Evolutionary conservation across 2,329 filamentous ascomycete species (phyloP).

Genomic region (Balansia obtecta): DNA sequence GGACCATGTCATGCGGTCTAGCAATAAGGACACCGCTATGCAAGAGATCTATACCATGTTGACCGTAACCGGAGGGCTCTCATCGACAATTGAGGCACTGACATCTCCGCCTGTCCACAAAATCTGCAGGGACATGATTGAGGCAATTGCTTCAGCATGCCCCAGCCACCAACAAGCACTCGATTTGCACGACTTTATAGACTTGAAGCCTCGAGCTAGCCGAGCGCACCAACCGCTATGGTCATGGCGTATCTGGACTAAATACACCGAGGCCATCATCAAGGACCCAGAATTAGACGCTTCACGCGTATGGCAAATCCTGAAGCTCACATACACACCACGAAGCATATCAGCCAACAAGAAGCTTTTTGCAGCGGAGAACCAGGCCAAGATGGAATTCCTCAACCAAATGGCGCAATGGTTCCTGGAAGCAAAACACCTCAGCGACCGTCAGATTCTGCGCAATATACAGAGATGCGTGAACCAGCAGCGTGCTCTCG

Average conservation of each 20-base stretch:
- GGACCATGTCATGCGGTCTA: conserved; percentile 4
- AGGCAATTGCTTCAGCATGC: conserved; percentile 10
- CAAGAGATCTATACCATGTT: conserved; percentile 9
- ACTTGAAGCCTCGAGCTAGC: conserved; percentile 1
- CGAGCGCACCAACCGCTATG: conserved; percentile 10
- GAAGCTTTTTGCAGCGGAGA: conserved; percentile 3
- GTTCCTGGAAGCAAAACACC: conserved; percentile 16
- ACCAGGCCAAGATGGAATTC: conserved; percentile 14
- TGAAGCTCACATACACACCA: conserved; percentile 11
- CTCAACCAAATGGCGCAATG: conserved; percentile 18
- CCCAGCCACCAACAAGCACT: conserved; percentile 16
- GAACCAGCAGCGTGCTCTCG: conserved; percentile 13
- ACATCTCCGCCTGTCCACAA: conserved; percentile 3
- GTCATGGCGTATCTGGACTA: conserved; percentile 22
- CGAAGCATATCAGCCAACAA: not conserved
- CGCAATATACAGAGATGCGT: conserved; percentile 18
- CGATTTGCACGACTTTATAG: conserved; percentile 11
- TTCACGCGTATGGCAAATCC: conserved; percentile 16
- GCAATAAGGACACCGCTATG: conserved; percentile 1
- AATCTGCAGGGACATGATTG: conserved; percentile 6
- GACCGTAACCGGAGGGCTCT: conserved; percentile 8
- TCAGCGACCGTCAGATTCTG: conserved; percentile 19
- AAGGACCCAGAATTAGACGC: conserved; percentile 16
- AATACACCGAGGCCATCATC: conserved; percentile 20
- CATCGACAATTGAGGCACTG: conserved; percentile 5